Percentiles rank a stretch among this genome's conserved stretches.
These are phyloP conservation scores for Letharia columbiana DNA, from an alignment of 495 filamentous ascomycete species.

Conservation along the genomic window DNA sequence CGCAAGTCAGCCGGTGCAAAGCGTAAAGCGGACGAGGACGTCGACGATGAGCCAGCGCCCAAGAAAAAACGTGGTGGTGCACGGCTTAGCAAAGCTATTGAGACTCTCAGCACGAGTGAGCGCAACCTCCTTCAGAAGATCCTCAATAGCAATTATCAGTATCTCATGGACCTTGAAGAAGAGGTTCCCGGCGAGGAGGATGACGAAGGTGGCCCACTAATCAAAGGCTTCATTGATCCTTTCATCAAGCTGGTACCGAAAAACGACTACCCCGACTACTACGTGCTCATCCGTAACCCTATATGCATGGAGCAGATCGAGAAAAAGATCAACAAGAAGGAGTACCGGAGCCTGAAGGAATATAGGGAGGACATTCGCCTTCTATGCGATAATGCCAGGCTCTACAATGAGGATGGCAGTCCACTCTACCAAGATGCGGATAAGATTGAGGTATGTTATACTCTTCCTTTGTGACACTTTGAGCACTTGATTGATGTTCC, in stretches of 20 bases:
- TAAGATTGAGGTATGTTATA: conserved; percentile 69
- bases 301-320: conserved; percentile 91
- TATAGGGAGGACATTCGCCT: conserved; percentile 74
- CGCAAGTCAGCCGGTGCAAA: conserved; percentile 72
- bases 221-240: conserved; percentile 81
- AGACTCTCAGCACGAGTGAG: conserved; percentile 42
- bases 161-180: conserved; percentile 68
- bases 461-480: conserved; percentile 3
- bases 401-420: conserved; percentile 93
- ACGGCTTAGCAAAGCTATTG: conserved; percentile 56
- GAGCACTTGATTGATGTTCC: not conserved
- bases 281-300: conserved; percentile 79
- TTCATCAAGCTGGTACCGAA: conserved; percentile 89
- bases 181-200: conserved; percentile 44
- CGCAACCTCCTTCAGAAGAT: conserved; percentile 60
- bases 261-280: conserved; percentile 84
- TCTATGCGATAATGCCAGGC: conserved; percentile 82
- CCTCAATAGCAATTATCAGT: conserved; percentile 63
- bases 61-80: conserved; percentile 68
- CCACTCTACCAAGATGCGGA: conserved; percentile 86
- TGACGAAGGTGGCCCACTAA: conserved; percentile 48
- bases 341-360: conserved; percentile 72
- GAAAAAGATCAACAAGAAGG: conserved; percentile 86
- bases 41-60: conserved; percentile 69
- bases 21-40: conserved; percentile 72